Percentiles rank a stretch among this genome's conserved stretches.
These are phyloP conservation scores for Suillus brevipes DNA, from an alignment of 768 basidiomycete species.

Conservation along the genomic window DNA sequence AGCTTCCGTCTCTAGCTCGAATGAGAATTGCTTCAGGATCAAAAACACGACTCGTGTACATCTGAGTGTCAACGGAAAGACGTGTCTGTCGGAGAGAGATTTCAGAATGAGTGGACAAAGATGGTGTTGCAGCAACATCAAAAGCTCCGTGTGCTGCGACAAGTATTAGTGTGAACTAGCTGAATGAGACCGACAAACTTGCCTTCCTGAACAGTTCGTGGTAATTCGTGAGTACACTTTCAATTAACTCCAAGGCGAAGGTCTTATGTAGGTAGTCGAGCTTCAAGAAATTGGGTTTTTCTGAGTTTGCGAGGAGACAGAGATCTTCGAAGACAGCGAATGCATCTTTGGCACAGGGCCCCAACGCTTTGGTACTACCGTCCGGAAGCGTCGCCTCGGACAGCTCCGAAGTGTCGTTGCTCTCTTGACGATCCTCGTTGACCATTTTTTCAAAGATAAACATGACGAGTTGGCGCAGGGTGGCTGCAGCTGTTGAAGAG, in stretches of 20 bases:
- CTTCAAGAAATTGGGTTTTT: slow-evolving; percentile 79
- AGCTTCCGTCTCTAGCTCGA: slow-evolving; percentile 76
- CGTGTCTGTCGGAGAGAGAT: slow-evolving; percentile 75
- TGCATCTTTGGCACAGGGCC: slow-evolving; percentile 79
- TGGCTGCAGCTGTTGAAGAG: slow-evolving; percentile 95
- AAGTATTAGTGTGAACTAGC: slow-evolving; percentile 7
- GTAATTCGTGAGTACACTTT: slow-evolving; percentile 94
- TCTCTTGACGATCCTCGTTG: slow-evolving; percentile 61
- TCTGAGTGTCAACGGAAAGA: slow-evolving; percentile 87
- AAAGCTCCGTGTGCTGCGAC: slow-evolving; percentile 72
- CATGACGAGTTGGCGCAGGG: slow-evolving; percentile 95
- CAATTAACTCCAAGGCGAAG: slow-evolving; percentile 94
- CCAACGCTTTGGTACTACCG: slow-evolving; percentile 60
- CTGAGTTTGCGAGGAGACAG: slow-evolving; percentile 82
- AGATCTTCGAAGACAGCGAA: slow-evolving; percentile 91
- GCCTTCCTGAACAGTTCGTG: slow-evolving; percentile 84
- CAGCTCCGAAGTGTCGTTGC: slow-evolving; percentile 15
- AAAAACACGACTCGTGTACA: slow-evolving; percentile 93
- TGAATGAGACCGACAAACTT: slow-evolving; percentile 15
- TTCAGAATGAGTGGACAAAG: slow-evolving; percentile 90
- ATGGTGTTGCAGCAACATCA: slow-evolving; percentile 85
- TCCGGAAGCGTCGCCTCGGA: slow-evolving; percentile 62
- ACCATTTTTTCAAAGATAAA: slow-evolving; percentile 95
- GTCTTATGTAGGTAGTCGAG: slow-evolving; percentile 86
- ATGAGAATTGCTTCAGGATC: slow-evolving; percentile 86